These are phyloP conservation scores for Fusarium austroafricanum DNA, from an alignment of 2,329 filamentous ascomycete species.

Conservation along the genomic window DNA sequence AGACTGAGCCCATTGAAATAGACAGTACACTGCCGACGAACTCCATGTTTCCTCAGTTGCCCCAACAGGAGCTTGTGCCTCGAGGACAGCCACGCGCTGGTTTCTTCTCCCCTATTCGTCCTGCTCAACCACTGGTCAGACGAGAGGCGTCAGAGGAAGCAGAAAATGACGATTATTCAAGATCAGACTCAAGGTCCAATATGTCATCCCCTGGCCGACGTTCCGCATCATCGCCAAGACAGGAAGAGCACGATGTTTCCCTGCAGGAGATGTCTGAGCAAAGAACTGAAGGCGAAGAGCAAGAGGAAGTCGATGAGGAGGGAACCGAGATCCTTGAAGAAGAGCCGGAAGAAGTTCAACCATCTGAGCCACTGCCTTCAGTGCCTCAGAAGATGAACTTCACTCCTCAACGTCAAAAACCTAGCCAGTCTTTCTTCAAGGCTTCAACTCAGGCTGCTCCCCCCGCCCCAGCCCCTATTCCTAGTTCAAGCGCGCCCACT, in stretches of 20 bases:
- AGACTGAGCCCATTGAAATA: constrained; percentile 35
- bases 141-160: constrained; percentile 21
- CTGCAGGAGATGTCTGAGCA: constrained; percentile 11
- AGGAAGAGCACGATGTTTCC: constrained; percentile 12
- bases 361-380: constrained; percentile 45
- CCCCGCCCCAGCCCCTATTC: constrained; percentile 25
- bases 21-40: constrained; percentile 49
- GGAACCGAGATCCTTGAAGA: constrained; percentile 25
- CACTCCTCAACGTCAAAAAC: constrained; percentile 56
- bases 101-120: constrained; percentile 52
- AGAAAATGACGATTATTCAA: constrained; percentile 50
- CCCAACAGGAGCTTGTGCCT: constrained; percentile 50
- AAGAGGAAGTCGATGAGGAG: constrained; percentile 44
- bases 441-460: constrained; percentile 39
- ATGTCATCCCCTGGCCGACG: constrained; percentile 50
- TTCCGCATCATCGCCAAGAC: neutral
- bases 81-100: constrained; percentile 48
- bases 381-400: constrained; percentile 63
- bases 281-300: neutral
- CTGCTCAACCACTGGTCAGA: constrained; percentile 8
- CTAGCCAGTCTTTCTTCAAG: constrained; percentile 55
- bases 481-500: neutral
- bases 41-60: constrained; percentile 55
- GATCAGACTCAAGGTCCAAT: constrained; percentile 47
- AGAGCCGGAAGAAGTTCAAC: constrained; percentile 48